These are phyloP conservation scores for Straminergon stramineum DNA, from an alignment of 225 moss, liverwort and hornwort genomes.

Conservation along the genomic window DNA sequence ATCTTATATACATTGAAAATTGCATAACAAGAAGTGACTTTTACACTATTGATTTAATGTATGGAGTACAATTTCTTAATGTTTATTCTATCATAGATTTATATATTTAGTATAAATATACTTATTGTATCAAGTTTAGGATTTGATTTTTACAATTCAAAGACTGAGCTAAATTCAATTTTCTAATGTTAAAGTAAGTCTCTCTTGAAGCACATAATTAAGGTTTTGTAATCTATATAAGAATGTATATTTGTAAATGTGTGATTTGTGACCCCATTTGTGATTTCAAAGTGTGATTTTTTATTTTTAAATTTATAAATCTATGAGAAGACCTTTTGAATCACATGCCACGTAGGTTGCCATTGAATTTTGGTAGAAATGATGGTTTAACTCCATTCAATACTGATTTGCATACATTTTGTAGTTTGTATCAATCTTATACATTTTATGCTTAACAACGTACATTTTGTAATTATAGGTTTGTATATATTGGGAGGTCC, in stretches of 20 bases:
- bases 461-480: too few relatives aligned
- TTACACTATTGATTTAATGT: too few relatives aligned
- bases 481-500: not conserved
- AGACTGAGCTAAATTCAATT: not conserved
- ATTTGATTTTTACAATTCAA: not conserved
- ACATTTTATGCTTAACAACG: too few relatives aligned
- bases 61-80: too few relatives aligned
- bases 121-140: not conserved
- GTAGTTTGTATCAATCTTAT: too few relatives aligned
- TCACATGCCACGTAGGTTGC: rapidly evolving
- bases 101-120: too few relatives aligned
- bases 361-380: not conserved
- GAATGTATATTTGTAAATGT: not conserved
- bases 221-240: not conserved
- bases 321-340: not conserved
- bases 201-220: not conserved
- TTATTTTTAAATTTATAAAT: not conserved
- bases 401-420: too few relatives aligned
- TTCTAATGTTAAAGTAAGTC: not conserved
- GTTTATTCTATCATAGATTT: too few relatives aligned
- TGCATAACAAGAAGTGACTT: too few relatives aligned
- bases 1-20: not conserved
- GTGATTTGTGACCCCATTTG: not conserved
- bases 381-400: rapidly evolving
- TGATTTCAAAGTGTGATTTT: not conserved